Conservation (phyloP, 1,139 yeast genomes). For the Suhomyces guaymorum region DNA sequence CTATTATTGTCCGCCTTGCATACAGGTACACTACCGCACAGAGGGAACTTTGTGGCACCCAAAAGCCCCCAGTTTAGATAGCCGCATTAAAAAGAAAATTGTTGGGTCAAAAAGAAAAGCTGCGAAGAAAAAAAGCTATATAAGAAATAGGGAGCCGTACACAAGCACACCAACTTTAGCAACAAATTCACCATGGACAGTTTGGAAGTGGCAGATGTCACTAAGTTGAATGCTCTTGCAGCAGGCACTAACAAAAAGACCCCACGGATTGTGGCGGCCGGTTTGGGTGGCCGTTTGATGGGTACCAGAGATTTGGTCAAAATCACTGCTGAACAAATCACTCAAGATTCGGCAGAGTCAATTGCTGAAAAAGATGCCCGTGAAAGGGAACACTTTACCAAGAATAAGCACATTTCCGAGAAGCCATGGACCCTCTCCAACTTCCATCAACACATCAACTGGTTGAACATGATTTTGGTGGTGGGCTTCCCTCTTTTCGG, state of each 20-base stretch:
- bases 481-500: slow-evolving; percentile 71
- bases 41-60: background rate
- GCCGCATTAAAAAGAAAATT: slow-evolving; percentile 6
- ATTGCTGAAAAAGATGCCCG: slow-evolving; percentile 57
- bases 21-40: too few species aligned
- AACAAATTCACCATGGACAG: slow-evolving; percentile 15
- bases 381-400: slow-evolving; percentile 48
- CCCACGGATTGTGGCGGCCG: slow-evolving; percentile 74
- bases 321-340: slow-evolving; percentile 64
- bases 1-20: too few species aligned
- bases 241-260: slow-evolving; percentile 77
- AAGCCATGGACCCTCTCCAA: slow-evolving; percentile 84
- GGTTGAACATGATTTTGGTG: slow-evolving; percentile 87
- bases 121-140: slow-evolving; percentile 7
- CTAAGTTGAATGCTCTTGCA: slow-evolving; percentile 81
- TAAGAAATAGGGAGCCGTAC: slow-evolving; percentile 1
- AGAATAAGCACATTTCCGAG: slow-evolving; percentile 77
- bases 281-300: slow-evolving; percentile 76
- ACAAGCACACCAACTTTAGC: background rate
- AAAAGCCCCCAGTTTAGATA: background rate
- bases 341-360: slow-evolving; percentile 51
- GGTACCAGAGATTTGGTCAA: slow-evolving; percentile 72
- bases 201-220: slow-evolving; percentile 65
- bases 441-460: slow-evolving; percentile 88
- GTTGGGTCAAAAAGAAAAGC: slow-evolving; percentile 9